Conservation (phyloP, 805 yeast genomes). For the Candida namnaoensis region DNA sequence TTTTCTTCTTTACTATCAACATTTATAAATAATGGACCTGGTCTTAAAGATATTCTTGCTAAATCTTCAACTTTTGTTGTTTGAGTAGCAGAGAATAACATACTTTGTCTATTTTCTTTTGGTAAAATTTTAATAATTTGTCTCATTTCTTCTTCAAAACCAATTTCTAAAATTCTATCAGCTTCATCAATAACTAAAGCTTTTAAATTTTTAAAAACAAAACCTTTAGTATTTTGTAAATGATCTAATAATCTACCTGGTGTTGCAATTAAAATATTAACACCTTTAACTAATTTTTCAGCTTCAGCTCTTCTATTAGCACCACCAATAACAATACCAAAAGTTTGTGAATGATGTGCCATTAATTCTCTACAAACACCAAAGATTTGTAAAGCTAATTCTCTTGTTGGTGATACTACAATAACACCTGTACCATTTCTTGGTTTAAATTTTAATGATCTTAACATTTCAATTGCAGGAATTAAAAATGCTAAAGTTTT, state of each 20-base stretch:
- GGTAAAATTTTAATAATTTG: constrained; percentile 94
- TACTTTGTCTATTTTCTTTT: constrained; percentile 85
- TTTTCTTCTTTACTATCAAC: constrained; percentile 78
- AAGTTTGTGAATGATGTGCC: constrained; percentile 79
- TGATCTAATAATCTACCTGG: constrained; percentile 97
- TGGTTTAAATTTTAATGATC: constrained; percentile 89
- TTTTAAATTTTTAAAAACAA: constrained; percentile 88
- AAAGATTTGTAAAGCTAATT: constrained; percentile 92
- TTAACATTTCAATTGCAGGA: constrained; percentile 91
- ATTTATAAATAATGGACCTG: constrained; percentile 90
- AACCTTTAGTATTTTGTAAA: constrained; percentile 90
- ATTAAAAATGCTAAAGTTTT: constrained; percentile 91
- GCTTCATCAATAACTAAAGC: constrained; percentile 97
- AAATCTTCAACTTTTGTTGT: constrained; percentile 97
- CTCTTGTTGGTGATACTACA: constrained; percentile 95
- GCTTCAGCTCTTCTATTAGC: constrained; percentile 97
- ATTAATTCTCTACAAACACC: constrained; percentile 95
- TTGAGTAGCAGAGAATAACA: constrained; percentile 99
- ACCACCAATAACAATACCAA: constrained; percentile 97
- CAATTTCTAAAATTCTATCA: constrained; percentile 93
- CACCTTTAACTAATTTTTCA: constrained; percentile 89
- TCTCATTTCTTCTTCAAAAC: constrained; percentile 98
- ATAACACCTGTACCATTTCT: constrained; percentile 97
- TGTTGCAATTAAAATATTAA: constrained; percentile 88
- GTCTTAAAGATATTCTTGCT: constrained; percentile 90